These are phyloP conservation scores for Dryas octopetala DNA, from an alignment of 306 rosid species.

Conservation along the genomic window DNA sequence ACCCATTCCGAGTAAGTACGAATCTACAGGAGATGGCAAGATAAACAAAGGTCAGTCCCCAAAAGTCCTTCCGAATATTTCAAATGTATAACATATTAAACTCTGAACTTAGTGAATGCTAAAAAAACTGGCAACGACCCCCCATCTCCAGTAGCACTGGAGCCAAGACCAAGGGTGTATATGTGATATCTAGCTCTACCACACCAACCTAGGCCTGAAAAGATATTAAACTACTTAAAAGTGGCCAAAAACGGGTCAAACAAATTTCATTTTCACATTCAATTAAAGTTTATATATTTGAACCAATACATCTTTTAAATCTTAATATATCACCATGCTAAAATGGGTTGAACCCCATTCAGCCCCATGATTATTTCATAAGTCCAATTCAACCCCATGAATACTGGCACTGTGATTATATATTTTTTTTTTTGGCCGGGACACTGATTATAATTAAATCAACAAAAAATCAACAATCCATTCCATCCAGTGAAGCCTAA, in stretches of 20 bases:
- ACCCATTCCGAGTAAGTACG: constrained; percentile 99
- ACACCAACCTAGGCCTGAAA: background rate
- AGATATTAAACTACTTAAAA: background rate
- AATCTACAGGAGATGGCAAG: constrained; percentile 48
- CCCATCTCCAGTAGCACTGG: background rate
- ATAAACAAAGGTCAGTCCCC: constrained; percentile 21
- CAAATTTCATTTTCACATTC: background rate
- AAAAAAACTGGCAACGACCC: background rate
- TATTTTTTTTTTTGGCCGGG: too few relatives aligned
- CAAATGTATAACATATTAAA: background rate
- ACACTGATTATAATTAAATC: background rate
- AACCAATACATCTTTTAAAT: background rate
- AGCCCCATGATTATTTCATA: background rate
- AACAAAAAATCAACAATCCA: background rate
- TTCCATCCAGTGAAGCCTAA: constrained; percentile 13
- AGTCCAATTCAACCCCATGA: background rate
- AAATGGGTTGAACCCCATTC: background rate
- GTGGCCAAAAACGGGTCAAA: background rate
- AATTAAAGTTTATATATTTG: background rate
- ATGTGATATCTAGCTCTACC: background rate
- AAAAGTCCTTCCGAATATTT: background rate
- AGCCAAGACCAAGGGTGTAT: background rate
- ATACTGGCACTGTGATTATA: background rate
- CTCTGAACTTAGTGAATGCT: background rate
- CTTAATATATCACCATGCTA: background rate